These are phyloP conservation scores for Odonthalia washingtoniensis DNA, from an alignment of 31 red algal species.

Conservation along the genomic window DNA sequence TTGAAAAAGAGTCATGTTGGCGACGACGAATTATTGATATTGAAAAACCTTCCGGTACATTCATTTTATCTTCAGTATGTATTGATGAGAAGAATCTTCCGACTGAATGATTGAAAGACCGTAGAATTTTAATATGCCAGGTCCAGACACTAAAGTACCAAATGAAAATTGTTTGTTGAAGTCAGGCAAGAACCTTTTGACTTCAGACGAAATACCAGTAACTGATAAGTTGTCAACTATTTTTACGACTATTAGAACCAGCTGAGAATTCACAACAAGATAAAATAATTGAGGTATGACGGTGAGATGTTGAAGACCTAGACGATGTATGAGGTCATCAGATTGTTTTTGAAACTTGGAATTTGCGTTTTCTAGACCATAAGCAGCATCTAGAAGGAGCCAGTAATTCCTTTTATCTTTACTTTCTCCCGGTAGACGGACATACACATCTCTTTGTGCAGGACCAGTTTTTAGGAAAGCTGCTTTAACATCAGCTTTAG, in stretches of 20 bases:
- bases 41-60: neutral
- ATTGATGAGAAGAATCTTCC: neutral
- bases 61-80: slow-evolving; percentile 3
- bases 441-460: slow-evolving; percentile 7
- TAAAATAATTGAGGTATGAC: slow-evolving; percentile 1
- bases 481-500: neutral
- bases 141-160: neutral
- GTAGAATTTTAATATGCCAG: neutral
- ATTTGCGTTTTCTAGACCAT: neutral
- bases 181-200: neutral
- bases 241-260: neutral
- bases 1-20: neutral
- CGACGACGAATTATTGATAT: neutral
- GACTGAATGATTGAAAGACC: too few species aligned
- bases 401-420: neutral
- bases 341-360: neutral
- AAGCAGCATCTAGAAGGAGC: neutral
- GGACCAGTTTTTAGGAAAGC: neutral
- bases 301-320: neutral
- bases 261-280: neutral
- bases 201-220: neutral
- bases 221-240: slow-evolving; percentile 1
- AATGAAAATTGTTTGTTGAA: neutral
- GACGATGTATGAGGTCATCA: neutral
- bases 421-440: neutral